These are phyloP conservation scores for Phytophthora citrophthora DNA, from an alignment of 352 stramenopile genomes.

Conservation along the genomic window DNA sequence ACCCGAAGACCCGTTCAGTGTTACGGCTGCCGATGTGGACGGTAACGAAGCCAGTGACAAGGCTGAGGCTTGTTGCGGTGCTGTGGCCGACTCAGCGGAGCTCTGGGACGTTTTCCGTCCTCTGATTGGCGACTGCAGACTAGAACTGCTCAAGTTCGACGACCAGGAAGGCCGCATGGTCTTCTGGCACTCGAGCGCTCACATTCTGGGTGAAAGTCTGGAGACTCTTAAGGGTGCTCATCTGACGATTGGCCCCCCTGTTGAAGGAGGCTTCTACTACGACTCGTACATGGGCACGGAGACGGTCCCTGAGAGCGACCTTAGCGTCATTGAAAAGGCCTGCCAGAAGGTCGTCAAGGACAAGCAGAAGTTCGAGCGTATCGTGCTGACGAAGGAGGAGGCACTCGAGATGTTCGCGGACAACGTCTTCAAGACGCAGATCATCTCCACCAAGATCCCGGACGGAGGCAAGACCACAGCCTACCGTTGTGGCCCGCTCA, in stretches of 20 bases:
- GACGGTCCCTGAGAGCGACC: conserved; percentile 74
- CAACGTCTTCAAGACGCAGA: conserved; percentile 98
- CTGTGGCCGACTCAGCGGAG: conserved; percentile 67
- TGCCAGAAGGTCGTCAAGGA: conserved; percentile 95
- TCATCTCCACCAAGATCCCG: conserved; percentile 97
- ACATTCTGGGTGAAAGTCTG: conserved; percentile 97
- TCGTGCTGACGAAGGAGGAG: conserved; percentile 99
- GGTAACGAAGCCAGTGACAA: conserved; percentile 83
- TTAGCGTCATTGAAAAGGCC: conserved; percentile 92
- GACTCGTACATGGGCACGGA: conserved; percentile 98
- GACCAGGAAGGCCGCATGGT: conserved; percentile 95
- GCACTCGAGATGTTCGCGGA: conserved; percentile 98
- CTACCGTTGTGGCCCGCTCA: conserved; percentile 97
- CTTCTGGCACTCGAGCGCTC: conserved; percentile 98
- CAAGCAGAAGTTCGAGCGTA: conserved; percentile 98
- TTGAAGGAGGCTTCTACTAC: conserved; percentile 98
- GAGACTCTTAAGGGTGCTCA: conserved; percentile 97
- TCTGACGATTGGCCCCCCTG: conserved; percentile 96
- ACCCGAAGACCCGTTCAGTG: conserved; percentile 77
- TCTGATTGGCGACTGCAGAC: conserved; percentile 95
- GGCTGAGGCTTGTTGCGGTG: conserved; percentile 58
- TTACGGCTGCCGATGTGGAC: conserved; percentile 88
- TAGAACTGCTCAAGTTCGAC: conserved; percentile 99
- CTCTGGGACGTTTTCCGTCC: conserved; percentile 98
- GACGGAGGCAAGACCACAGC: conserved; percentile 97